Evolutionary conservation across 345 rosid genomes (phyloP).

Genomic region (Litchi chinensis): DNA sequence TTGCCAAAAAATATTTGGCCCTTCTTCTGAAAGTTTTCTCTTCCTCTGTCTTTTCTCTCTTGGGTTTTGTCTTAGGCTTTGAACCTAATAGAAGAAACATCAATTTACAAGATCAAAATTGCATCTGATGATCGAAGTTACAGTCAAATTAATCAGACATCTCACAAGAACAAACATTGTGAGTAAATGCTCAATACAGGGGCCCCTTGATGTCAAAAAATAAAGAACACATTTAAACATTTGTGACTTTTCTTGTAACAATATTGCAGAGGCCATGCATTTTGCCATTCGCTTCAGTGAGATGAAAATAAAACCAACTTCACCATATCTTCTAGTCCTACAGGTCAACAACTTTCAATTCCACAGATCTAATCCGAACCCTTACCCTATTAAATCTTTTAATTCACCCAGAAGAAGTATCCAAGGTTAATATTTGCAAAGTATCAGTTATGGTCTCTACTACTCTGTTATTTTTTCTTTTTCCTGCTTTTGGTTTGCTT

Average conservation of each 20-base stretch:
- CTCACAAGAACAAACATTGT: background rate
- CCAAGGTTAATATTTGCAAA: background rate
- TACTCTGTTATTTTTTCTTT: background rate
- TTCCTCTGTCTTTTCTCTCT: conserved; percentile 79
- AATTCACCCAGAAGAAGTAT: background rate
- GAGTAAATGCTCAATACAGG: background rate
- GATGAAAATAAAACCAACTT: background rate
- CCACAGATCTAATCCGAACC: background rate
- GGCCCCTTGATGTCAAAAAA: background rate
- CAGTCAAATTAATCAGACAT: background rate
- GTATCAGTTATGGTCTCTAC: background rate
- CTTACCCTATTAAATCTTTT: background rate
- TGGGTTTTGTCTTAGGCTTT: conserved; percentile 68
- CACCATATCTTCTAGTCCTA: background rate
- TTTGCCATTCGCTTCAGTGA: background rate
- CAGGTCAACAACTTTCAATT: background rate
- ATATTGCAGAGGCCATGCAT: background rate
- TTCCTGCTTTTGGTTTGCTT: background rate
- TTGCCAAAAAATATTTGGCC: conserved; percentile 72
- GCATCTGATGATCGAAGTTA: background rate
- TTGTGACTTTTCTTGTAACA: background rate
- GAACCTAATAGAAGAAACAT: conserved; percentile 46
- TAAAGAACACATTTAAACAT: background rate
- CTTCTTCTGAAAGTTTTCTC: conserved; percentile 77
- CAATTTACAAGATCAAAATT: conserved; percentile 1